Evolutionary conservation across 148 eudicot species (phyloP).

Genomic region (Polygonum aviculare): DNA sequence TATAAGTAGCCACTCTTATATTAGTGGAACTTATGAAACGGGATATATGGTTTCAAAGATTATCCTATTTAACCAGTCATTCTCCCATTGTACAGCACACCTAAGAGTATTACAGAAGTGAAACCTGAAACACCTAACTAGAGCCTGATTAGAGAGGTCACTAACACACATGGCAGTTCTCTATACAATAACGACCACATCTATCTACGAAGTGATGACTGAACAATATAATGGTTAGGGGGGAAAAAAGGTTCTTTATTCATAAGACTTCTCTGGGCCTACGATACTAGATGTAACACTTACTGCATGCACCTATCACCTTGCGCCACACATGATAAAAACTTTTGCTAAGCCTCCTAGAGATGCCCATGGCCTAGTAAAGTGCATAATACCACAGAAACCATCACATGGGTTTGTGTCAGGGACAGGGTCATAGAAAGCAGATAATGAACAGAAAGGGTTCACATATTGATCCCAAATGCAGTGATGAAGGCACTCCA

Average conservation of each 20-base stretch:
- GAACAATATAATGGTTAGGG: background rate
- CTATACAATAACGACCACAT: background rate
- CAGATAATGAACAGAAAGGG: background rate
- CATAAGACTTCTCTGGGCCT: background rate
- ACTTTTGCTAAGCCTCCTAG: background rate
- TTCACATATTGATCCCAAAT: background rate
- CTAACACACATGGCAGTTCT: background rate
- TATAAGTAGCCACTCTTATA: background rate
- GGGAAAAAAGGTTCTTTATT: background rate
- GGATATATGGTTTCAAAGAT: background rate
- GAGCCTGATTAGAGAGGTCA: background rate
- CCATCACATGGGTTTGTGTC: background rate
- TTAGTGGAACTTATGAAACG: background rate
- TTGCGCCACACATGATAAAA: background rate
- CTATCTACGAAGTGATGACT: background rate
- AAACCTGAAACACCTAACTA: background rate
- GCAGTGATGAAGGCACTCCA: background rate
- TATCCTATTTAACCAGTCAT: background rate
- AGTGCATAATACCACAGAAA: background rate
- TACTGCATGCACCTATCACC: slow-evolving; percentile 4
- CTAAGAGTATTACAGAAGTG: background rate
- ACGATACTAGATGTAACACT: background rate
- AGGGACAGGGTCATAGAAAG: background rate
- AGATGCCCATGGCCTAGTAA: background rate
- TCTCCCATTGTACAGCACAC: background rate